Conservation (phyloP, 192 early-diverging fungal species). For the Dissophora ornata region DNA sequence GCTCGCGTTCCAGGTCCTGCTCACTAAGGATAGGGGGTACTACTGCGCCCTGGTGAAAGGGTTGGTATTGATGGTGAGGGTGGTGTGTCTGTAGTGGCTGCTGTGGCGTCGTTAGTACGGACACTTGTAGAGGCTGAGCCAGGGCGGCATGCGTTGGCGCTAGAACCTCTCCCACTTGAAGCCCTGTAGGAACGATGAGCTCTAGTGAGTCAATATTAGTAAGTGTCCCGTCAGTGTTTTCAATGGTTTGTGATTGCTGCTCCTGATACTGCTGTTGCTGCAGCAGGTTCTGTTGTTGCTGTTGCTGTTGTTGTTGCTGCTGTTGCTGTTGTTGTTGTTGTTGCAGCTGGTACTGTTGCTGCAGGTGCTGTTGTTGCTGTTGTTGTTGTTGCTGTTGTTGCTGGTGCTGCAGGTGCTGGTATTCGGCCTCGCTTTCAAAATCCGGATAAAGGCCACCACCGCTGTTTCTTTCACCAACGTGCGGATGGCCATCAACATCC, state of each 20-base stretch:
- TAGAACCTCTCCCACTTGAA: conserved; percentile 26
- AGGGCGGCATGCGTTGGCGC: conserved; percentile 27
- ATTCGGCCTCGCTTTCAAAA: neutral
- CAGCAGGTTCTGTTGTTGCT: neutral
- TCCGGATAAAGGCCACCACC: conserved; percentile 4
- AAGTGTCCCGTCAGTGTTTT: neutral
- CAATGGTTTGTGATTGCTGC: neutral
- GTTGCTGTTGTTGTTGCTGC: conserved; percentile 6
- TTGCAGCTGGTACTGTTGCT: too few species aligned
- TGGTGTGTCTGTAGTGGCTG: neutral
- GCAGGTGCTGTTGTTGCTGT: too few species aligned
- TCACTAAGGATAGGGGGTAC: neutral
- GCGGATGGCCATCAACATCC: conserved; percentile 22
- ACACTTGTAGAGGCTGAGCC: conserved; percentile 10
- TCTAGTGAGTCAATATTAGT: neutral
- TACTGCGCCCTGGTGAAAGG: neutral
- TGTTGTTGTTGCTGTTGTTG: neutral
- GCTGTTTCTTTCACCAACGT: neutral
- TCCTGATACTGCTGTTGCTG: conserved; percentile 8
- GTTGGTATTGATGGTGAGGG: too few species aligned
- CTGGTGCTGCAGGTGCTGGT: neutral
- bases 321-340: neutral
- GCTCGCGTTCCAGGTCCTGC: conserved; percentile 21
- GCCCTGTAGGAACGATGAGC: neutral
- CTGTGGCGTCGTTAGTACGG: neutral